These are phyloP conservation scores for Amaranthus hypochondriacus DNA, from an alignment of 148 eudicot genomes.

Conservation along the genomic window DNA sequence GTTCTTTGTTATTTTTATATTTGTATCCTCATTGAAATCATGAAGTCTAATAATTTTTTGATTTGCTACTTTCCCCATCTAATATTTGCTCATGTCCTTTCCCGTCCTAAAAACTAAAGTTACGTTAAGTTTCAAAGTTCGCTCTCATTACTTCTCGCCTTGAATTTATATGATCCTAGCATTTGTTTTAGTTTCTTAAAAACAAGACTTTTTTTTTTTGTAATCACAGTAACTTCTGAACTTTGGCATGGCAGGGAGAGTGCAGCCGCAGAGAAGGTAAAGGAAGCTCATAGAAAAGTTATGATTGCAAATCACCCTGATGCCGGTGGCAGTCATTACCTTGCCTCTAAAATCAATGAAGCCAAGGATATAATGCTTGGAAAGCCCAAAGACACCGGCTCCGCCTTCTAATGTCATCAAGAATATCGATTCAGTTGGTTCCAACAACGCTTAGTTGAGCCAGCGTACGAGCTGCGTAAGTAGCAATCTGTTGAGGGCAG, in stretches of 20 bases:
- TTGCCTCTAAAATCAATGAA: slow-evolving; percentile 59
- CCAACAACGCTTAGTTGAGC: too few species aligned
- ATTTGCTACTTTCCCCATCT: background rate
- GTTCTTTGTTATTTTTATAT: too few species aligned
- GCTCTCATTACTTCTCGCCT: background rate
- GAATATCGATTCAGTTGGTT: too few species aligned
- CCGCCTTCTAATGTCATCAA: slow-evolving; percentile 36
- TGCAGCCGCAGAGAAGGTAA: slow-evolving; percentile 41
- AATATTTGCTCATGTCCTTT: background rate
- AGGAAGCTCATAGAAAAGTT: slow-evolving; percentile 55
- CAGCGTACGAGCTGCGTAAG: too few species aligned
- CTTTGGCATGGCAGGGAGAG: slow-evolving; percentile 35
- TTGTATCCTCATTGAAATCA: too few species aligned
- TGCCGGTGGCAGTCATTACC: slow-evolving; percentile 56
- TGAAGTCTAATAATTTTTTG: background rate
- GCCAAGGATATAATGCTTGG: slow-evolving; percentile 55
- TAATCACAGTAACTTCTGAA: background rate
- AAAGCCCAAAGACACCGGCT: slow-evolving; percentile 42
- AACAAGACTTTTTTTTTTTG: background rate
- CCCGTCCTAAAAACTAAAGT: background rate
- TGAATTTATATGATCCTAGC: background rate
- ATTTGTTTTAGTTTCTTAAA: background rate
- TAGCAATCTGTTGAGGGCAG: too few species aligned
- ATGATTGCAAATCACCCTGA: slow-evolving; percentile 63
- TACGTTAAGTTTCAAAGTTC: background rate